Conservation (phyloP, 495 filamentous ascomycete species). For the Bryoglossum gracile region DNA sequence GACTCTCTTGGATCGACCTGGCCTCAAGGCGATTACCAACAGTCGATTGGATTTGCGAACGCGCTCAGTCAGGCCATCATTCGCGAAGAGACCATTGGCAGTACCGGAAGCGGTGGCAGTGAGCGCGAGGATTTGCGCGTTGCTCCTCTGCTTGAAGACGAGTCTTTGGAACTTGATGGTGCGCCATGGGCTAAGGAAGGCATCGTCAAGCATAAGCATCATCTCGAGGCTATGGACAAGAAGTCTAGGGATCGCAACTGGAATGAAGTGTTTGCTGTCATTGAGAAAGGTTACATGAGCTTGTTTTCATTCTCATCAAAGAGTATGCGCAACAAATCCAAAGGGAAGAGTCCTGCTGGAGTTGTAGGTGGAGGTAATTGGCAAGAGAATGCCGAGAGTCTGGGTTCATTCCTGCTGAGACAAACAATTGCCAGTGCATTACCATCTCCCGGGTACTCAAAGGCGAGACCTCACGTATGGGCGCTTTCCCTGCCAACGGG, state of each 20-base stretch:
- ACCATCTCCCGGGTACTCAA: constrained; percentile 88
- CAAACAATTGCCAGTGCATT: constrained; percentile 89
- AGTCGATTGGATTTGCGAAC: constrained; percentile 96
- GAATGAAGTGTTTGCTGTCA: constrained; percentile 95
- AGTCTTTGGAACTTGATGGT: constrained; percentile 79
- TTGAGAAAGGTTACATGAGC: constrained; percentile 92
- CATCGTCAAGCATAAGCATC: constrained; percentile 91
- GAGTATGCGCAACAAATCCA: constrained; percentile 58
- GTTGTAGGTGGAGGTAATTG: constrained; percentile 93
- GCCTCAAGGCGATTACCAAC: constrained; percentile 78
- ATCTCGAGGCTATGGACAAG: constrained; percentile 82
- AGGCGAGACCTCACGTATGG: constrained; percentile 87
- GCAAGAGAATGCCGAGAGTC: constrained; percentile 86
- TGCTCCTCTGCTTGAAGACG: constrained; percentile 79
- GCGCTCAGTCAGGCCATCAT: constrained; percentile 95
- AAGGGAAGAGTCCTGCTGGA: constrained; percentile 40
- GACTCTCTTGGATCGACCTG: constrained; percentile 78
- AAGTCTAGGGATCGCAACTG: constrained; percentile 88
- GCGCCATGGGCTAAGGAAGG: constrained; percentile 98
- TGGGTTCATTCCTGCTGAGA: constrained; percentile 79
- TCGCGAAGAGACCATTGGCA: constrained; percentile 67
- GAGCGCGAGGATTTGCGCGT: constrained; percentile 41
- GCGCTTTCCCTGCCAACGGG: constrained; percentile 87
- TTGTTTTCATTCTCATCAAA: constrained; percentile 89
- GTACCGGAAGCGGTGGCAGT: constrained; percentile 38